A percentile compares a stretch with the other conserved stretches of the same genome.
Conservation (phyloP, 2,329 filamentous ascomycete species). For the Claviceps fusiformis region DNA sequence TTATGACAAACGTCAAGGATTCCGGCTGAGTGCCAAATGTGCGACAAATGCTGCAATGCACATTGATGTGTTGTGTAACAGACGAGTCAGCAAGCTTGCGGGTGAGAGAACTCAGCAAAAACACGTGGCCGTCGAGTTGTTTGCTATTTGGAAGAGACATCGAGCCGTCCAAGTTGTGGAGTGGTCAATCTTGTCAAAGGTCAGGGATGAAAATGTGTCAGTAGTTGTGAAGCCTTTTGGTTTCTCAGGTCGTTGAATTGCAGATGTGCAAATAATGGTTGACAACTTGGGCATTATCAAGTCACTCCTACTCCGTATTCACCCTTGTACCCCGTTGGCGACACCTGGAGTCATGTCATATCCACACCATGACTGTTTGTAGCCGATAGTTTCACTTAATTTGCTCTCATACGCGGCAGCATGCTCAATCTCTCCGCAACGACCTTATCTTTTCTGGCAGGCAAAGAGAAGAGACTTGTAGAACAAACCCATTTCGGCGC, state of each 20-base stretch:
- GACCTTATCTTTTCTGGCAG: not conserved
- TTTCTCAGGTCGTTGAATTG: not conserved
- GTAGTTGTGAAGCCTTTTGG: not conserved
- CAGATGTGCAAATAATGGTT: not conserved
- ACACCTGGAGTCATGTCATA: not conserved
- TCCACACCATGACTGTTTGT: not conserved
- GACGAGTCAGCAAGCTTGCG: slow-evolving; percentile 1
- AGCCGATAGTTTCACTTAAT: not conserved
- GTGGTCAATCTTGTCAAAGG: not conserved
- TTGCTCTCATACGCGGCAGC: not conserved
- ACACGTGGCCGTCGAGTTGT: slow-evolving; percentile 1
- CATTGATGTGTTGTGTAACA: slow-evolving; percentile 2
- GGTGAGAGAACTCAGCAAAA: not conserved
- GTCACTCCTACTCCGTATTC: not conserved
- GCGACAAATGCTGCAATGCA: not conserved
- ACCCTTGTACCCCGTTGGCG: not conserved
- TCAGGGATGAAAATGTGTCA: not conserved
- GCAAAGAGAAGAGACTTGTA: not conserved
- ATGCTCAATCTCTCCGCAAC: not conserved
- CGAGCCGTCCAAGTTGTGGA: not conserved
- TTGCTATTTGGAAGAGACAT: not conserved
- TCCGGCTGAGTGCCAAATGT: not conserved
- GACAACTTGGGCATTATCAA: not conserved
- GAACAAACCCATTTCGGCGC: not conserved
- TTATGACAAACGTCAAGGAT: slow-evolving; percentile 5